Conservation (phyloP, 208 protist genomes). For the Acanthamoeba lugdunensis region DNA sequence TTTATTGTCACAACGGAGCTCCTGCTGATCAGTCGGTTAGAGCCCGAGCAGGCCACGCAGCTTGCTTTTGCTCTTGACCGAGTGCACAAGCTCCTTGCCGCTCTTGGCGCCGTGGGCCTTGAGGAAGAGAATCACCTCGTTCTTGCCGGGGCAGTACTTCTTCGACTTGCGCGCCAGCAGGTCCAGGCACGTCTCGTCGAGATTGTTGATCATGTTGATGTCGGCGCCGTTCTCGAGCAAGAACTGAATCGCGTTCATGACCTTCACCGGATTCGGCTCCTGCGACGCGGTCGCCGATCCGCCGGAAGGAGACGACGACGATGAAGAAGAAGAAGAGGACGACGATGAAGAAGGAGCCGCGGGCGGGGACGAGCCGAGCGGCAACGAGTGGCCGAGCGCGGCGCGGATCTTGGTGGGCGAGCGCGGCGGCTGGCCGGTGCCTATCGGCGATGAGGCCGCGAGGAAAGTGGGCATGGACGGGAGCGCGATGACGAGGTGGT, state of each 20-base stretch:
- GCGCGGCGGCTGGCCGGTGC: neutral
- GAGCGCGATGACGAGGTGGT: constrained; percentile 9
- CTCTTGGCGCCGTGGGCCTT: constrained; percentile 38
- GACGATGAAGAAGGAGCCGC: neutral
- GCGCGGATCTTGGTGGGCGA: constrained; percentile 20
- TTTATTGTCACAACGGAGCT: neutral
- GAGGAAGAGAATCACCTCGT: neutral
- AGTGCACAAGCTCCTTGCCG: constrained; percentile 41
- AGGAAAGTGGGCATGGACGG: neutral
- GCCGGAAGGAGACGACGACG: neutral
- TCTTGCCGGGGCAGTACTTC: constrained; percentile 52
- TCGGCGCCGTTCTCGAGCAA: neutral
- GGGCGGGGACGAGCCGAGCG: neutral
- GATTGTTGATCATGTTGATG: constrained; percentile 62
- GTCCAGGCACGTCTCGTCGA: constrained; percentile 27
- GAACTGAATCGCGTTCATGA: constrained; percentile 5
- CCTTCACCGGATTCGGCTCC: neutral
- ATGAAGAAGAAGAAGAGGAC: neutral
- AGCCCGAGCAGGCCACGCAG: neutral
- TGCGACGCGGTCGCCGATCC: neutral
- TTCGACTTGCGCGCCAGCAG: constrained; percentile 50
- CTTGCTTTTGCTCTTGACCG: constrained; percentile 47
- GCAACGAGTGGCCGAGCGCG: neutral
- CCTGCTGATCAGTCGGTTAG: neutral
- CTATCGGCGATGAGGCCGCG: neutral